Conservation (phyloP, 495 filamentous ascomycete species). For the Aspergillus avenaceus region DNA sequence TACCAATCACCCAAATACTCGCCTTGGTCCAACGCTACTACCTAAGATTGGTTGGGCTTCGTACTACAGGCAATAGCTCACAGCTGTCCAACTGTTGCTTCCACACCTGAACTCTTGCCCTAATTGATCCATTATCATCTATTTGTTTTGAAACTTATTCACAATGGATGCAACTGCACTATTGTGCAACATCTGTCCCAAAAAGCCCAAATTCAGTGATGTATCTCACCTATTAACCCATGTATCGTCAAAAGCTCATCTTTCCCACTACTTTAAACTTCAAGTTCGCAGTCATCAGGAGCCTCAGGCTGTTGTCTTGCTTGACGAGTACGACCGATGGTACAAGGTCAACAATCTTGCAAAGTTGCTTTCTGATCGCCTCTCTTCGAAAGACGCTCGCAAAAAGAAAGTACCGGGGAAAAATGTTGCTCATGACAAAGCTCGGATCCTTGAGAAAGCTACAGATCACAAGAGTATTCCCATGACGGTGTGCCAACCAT, state of each 20-base stretch:
- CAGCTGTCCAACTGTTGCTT: slow-evolving; percentile 24
- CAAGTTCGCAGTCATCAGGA: slow-evolving; percentile 62
- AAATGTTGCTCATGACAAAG: slow-evolving; percentile 1
- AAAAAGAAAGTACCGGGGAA: slow-evolving; percentile 32
- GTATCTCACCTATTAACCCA: slow-evolving; percentile 86
- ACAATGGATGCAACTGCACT: slow-evolving; percentile 57
- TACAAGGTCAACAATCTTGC: slow-evolving; percentile 60
- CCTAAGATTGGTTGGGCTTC: slow-evolving; percentile 8
- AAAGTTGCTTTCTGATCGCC: slow-evolving; percentile 62
- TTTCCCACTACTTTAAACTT: slow-evolving; percentile 69
- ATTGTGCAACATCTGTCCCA: slow-evolving; percentile 74
- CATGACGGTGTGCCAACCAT: background rate
- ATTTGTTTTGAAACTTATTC: slow-evolving; percentile 8
- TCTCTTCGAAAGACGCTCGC: slow-evolving; percentile 67
- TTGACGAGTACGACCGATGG: slow-evolving; percentile 67
- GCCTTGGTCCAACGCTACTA: slow-evolving; percentile 16
- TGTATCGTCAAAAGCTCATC: slow-evolving; percentile 77
- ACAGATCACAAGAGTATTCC: background rate
- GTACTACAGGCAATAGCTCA: slow-evolving; percentile 15
- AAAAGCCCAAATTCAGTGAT: slow-evolving; percentile 76
- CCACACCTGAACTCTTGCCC: slow-evolving; percentile 13
- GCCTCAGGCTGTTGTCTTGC: slow-evolving; percentile 35
- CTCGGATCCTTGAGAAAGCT: slow-evolving; percentile 1
- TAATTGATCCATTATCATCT: slow-evolving; percentile 4
- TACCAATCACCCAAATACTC: slow-evolving; percentile 12